Percentiles rank a stretch among this genome's conserved stretches.
Evolutionary conservation across 176 grass and related monocot genomes (phyloP).

Genomic region (Oryza meyeriana): DNA sequence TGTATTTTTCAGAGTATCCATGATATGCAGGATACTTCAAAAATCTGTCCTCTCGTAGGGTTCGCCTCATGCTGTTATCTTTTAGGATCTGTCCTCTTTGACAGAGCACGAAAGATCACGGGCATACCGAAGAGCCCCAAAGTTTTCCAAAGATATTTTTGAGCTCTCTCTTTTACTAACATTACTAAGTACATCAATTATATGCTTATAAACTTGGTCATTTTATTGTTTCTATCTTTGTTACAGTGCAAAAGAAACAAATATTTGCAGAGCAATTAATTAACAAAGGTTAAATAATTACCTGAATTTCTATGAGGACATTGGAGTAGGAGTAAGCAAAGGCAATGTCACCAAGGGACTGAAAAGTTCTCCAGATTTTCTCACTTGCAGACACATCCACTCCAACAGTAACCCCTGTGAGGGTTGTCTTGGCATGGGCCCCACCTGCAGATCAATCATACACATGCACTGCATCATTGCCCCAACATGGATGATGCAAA

Average conservation of each 20-base stretch:
- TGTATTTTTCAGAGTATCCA: background rate
- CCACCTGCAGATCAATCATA: slow-evolving; percentile 47
- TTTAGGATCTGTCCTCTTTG: slow-evolving; percentile 10
- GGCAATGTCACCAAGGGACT: slow-evolving; percentile 88
- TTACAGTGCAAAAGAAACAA: background rate
- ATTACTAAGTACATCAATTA: too few relatives aligned
- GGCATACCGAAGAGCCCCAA: background rate
- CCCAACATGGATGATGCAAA: background rate
- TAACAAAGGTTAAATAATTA: background rate
- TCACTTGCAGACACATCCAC: slow-evolving; percentile 62
- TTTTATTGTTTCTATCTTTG: background rate
- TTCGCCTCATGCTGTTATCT: background rate
- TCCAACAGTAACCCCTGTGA: slow-evolving; percentile 79
- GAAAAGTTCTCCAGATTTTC: slow-evolving; percentile 93
- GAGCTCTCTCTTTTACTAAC: background rate
- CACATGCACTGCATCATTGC: slow-evolving; percentile 11
- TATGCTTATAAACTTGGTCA: background rate
- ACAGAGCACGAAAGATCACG: slow-evolving; percentile 17
- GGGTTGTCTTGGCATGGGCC: slow-evolving; percentile 47
- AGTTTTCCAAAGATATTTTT: background rate
- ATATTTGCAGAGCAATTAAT: background rate
- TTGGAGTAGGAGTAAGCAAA: slow-evolving; percentile 98
- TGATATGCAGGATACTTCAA: background rate
- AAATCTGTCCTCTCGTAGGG: slow-evolving; percentile 4
- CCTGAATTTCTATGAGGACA: slow-evolving; percentile 96